phyloP scores from a whole-genome alignment of 345 rosid genomes.

The Adansonia digitata region DNA sequence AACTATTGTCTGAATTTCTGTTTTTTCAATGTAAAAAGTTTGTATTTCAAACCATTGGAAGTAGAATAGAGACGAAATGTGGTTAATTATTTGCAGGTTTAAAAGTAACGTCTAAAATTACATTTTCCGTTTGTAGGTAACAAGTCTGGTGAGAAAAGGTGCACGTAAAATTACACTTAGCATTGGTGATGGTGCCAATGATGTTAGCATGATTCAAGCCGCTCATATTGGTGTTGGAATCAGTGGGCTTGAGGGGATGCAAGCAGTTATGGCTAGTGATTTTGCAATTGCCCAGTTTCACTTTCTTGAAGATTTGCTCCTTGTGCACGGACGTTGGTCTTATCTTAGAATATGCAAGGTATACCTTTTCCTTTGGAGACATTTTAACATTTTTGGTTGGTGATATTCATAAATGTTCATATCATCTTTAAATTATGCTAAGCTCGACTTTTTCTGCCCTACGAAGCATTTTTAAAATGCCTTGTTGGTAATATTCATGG shows the following conservation, averaged over 20 bases:
- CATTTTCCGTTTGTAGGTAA: constrained; percentile 52
- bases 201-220: constrained; percentile 99
- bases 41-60: not conserved
- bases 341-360: constrained; percentile 99
- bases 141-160: constrained; percentile 92
- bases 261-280: constrained; percentile 99
- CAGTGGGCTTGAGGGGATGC: constrained; percentile 99
- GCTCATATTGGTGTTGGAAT: constrained; percentile 99
- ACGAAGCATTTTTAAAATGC: constrained; percentile 14
- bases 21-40: not conserved
- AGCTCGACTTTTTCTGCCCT: constrained; percentile 34
- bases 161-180: constrained; percentile 94
- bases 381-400: constrained; percentile 16
- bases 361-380: not conserved
- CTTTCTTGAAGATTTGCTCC: constrained; percentile 87
- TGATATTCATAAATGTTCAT: constrained; percentile 80
- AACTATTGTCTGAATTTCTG: not conserved
- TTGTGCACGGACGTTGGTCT: constrained; percentile 99
- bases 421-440: constrained; percentile 84
- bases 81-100: not conserved
- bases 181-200: constrained; percentile 99
- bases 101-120: not conserved
- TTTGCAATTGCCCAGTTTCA: constrained; percentile 99
- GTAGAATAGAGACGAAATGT: not conserved
- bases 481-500: constrained; percentile 1